phyloP scores from a whole-genome alignment of 2,329 filamentous ascomycete genomes.

The Fonsecaea monophora region DNA sequence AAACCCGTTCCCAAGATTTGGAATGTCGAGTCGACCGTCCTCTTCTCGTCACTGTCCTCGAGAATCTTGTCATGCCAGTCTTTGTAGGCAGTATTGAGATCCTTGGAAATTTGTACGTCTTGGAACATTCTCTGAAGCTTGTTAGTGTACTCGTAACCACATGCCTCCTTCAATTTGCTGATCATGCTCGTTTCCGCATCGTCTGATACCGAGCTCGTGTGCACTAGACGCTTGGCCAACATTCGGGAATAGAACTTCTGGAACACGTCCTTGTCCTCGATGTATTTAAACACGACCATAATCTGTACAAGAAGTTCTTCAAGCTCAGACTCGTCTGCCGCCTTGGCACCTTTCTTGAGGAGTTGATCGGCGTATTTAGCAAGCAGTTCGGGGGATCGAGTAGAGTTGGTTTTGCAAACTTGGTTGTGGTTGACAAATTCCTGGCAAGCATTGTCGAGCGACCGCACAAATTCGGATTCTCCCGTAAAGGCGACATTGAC shows the following conservation, averaged over 20 bases:
- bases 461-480: slow-evolving; percentile 95
- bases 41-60: slow-evolving; percentile 69
- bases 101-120: slow-evolving; percentile 98
- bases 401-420: slow-evolving; percentile 90
- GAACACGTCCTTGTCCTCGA: slow-evolving; percentile 99
- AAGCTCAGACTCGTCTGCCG: slow-evolving; percentile 90
- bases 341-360: slow-evolving; percentile 89
- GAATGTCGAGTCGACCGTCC: slow-evolving; percentile 82
- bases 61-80: slow-evolving; percentile 73
- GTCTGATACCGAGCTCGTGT: slow-evolving; percentile 93
- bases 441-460: slow-evolving; percentile 93
- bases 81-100: slow-evolving; percentile 88
- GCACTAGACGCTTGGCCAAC: slow-evolving; percentile 91
- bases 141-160: slow-evolving; percentile 99
- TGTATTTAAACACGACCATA: slow-evolving; percentile 99
- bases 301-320: slow-evolving; percentile 88
- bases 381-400: slow-evolving; percentile 90
- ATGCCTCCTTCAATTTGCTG: slow-evolving; percentile 97
- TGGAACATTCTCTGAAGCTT: slow-evolving; percentile 99
- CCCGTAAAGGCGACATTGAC: slow-evolving; percentile 93
- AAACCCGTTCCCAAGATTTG: slow-evolving; percentile 95
- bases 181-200: slow-evolving; percentile 99
- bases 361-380: slow-evolving; percentile 95
- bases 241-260: slow-evolving; percentile 99
- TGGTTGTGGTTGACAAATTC: slow-evolving; percentile 99